Percentiles rank a stretch among this genome's conserved stretches.
Conservation (phyloP, 2,329 filamentous ascomycete genomes). For the Epichloe typhina region DNA sequence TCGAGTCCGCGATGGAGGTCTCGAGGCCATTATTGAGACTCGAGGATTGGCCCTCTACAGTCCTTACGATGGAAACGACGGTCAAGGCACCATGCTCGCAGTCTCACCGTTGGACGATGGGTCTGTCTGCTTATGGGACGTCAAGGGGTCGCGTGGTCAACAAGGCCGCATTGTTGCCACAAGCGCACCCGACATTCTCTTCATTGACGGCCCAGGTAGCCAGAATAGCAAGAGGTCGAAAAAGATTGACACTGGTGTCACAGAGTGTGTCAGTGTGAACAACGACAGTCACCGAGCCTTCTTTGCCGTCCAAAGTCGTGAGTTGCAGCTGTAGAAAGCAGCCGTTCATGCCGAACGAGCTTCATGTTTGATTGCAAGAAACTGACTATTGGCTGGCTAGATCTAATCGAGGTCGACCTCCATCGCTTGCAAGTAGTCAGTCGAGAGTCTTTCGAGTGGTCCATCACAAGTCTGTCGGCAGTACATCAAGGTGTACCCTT, state of each 20-base stretch:
- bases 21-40: conserved; percentile 45
- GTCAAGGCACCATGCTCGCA: conserved; percentile 35
- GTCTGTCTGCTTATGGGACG: conserved; percentile 77
- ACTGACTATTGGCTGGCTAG: conserved; percentile 10
- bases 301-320: conserved; percentile 63
- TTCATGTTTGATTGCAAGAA: not conserved
- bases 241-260: conserved; percentile 58
- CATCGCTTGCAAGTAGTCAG: conserved; percentile 56
- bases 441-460: conserved; percentile 62
- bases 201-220: conserved; percentile 35
- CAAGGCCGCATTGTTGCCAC: conserved; percentile 52
- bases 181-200: conserved; percentile 55
- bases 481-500: conserved; percentile 54
- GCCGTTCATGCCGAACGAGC: too few species aligned
- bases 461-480: conserved; percentile 71
- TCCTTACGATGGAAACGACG: conserved; percentile 35
- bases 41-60: conserved; percentile 59
- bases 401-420: conserved; percentile 72
- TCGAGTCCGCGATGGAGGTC: conserved; percentile 25
- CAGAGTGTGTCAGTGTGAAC: conserved; percentile 75
- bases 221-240: conserved; percentile 38
- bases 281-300: conserved; percentile 54
- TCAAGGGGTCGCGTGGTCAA: conserved; percentile 39
- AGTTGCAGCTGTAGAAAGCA: conserved; percentile 16
- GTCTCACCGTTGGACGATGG: conserved; percentile 76